phyloP scores from a whole-genome alignment of 2,329 filamentous ascomycete species.

The Fusarium cicatricum region DNA sequence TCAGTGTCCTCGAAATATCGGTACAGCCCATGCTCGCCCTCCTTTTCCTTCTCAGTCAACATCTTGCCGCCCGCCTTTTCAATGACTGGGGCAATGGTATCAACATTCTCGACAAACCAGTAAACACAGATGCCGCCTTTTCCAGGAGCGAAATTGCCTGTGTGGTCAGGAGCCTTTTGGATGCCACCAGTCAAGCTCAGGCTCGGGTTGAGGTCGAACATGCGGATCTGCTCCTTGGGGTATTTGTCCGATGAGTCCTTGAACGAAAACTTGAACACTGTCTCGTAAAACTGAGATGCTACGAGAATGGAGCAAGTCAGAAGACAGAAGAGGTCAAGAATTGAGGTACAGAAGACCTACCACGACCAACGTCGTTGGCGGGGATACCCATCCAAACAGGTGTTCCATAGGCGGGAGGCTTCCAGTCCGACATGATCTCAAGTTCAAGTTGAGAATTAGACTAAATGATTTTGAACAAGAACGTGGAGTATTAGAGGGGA shows the following conservation, averaged over 20 bases:
- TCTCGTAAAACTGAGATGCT: slow-evolving; percentile 43
- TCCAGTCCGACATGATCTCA: slow-evolving; percentile 41
- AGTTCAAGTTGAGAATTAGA: neutral
- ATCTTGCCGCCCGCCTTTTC: slow-evolving; percentile 43
- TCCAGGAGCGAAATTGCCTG: slow-evolving; percentile 37
- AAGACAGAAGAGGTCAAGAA: neutral
- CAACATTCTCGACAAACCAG: slow-evolving; percentile 46
- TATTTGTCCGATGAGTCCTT: slow-evolving; percentile 23
- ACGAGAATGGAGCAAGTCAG: neutral
- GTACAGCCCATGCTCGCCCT: slow-evolving; percentile 40
- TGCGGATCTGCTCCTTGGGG: slow-evolving; percentile 25
- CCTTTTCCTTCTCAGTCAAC: slow-evolving; percentile 40
- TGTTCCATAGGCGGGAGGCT: slow-evolving; percentile 41
- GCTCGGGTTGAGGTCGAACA: slow-evolving; percentile 44
- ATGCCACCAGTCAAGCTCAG: slow-evolving; percentile 43
- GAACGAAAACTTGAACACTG: slow-evolving; percentile 42
- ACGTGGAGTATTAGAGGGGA: neutral
- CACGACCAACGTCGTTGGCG: slow-evolving; percentile 40
- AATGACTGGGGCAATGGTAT: slow-evolving; percentile 35
- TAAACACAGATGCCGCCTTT: slow-evolving; percentile 41
- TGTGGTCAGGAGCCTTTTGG: slow-evolving; percentile 38
- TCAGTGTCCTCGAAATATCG: slow-evolving; percentile 46
- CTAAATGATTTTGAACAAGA: neutral
- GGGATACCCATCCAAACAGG: slow-evolving; percentile 44
- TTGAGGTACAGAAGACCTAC: slow-evolving; percentile 20